Evolutionary conservation across 768 basidiomycete genomes (phyloP).

Genomic region (Tulasnella sp.): DNA sequence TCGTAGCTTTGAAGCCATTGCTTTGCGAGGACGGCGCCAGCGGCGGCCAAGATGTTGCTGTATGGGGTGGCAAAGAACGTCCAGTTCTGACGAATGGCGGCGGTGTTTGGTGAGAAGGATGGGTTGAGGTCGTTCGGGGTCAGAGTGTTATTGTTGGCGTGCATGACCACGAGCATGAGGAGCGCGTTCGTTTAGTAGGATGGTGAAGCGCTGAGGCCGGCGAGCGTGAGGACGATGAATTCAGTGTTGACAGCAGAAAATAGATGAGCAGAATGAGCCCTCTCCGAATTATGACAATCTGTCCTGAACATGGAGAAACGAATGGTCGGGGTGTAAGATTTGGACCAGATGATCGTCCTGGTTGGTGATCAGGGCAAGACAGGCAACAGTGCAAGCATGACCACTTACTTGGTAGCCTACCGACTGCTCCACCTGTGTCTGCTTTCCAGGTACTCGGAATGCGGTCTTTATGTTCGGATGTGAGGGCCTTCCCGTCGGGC

Average conservation of each 20-base stretch:
- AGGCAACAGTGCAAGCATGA: no score
- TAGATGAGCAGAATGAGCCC: no score
- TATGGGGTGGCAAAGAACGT: not conserved
- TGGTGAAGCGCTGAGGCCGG: not conserved
- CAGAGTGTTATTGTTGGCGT: not conserved
- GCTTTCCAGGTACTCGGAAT: no score
- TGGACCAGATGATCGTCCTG: no score
- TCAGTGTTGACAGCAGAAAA: not conserved
- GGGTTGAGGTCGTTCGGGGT: not conserved
- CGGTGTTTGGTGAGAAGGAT: not conserved
- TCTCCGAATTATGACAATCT: no score
- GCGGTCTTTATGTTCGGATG: no score
- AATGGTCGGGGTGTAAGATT: no score
- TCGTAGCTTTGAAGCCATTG: not conserved
- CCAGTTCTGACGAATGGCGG: not conserved
- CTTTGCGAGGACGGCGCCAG: not conserved
- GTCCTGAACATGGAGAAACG: no score
- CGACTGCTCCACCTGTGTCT: no score
- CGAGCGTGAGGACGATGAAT: not conserved
- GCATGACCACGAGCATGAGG: not conserved
- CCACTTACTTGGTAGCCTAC: no score
- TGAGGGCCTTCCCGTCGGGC: no score
- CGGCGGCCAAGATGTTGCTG: not conserved
- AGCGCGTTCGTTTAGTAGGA: not conserved
- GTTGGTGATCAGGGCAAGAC: no score